phyloP scores from a whole-genome alignment of 495 filamentous ascomycete species.

The Beverwykella pulmonaria region DNA sequence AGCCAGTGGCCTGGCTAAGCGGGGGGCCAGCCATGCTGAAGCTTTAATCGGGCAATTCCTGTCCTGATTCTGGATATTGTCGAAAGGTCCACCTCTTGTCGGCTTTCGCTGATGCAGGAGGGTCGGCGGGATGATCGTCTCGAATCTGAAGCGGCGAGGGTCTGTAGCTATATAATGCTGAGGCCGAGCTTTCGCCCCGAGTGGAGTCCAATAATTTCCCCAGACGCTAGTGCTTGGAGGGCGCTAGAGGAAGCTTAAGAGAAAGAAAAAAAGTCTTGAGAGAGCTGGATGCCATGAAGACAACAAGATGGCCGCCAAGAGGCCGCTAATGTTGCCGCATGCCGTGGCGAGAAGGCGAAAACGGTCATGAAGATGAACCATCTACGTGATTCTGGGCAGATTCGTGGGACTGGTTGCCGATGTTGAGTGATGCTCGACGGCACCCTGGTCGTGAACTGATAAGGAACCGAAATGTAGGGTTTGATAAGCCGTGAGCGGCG shows the following conservation, averaged over 20 bases:
- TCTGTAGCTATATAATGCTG: slow-evolving; percentile 22
- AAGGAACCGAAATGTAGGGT: slow-evolving; percentile 16
- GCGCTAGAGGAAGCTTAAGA: not conserved
- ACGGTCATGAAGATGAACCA: slow-evolving; percentile 13
- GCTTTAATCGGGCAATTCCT: slow-evolving; percentile 1
- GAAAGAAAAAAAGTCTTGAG: slow-evolving; percentile 13
- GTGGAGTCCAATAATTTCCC: not conserved
- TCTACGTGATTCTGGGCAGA: slow-evolving; percentile 21
- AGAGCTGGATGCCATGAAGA: not conserved
- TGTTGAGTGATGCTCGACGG: slow-evolving; percentile 8
- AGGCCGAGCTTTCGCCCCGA: slow-evolving; percentile 11
- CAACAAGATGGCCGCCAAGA: not conserved
- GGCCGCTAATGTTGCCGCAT: slow-evolving; percentile 14
- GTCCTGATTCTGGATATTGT: not conserved
- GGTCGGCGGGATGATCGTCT: not conserved
- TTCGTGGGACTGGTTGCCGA: slow-evolving; percentile 10
- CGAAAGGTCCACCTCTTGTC: slow-evolving; percentile 4
- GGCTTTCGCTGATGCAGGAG: not conserved
- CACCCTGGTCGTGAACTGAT: slow-evolving; percentile 29
- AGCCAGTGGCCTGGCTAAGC: slow-evolving; percentile 38
- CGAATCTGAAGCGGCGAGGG: not conserved
- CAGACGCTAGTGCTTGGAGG: slow-evolving; percentile 14
- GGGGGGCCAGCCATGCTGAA: slow-evolving; percentile 16
- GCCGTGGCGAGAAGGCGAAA: slow-evolving; percentile 15
- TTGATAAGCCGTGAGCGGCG: slow-evolving; percentile 35